phyloP scores from a whole-genome alignment of 2,329 filamentous ascomycete species.

The Didymella glomerata region DNA sequence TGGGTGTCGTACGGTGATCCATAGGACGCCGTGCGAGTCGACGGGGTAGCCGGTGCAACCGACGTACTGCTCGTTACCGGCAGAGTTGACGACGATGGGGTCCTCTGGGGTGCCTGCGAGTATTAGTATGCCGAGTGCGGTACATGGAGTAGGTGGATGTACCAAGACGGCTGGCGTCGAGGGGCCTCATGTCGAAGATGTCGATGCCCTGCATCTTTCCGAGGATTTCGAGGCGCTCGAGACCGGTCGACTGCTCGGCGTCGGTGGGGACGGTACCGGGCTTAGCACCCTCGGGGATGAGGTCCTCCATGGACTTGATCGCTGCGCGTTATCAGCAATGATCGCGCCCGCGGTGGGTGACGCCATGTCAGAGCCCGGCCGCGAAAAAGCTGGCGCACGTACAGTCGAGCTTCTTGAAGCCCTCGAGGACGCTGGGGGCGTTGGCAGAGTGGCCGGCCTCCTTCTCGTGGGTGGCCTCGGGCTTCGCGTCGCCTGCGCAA shows the following conservation, averaged over 20 bases:
- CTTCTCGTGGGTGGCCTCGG: slow-evolving; percentile 50
- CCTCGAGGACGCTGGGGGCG: slow-evolving; percentile 38
- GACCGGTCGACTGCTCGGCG: slow-evolving; percentile 93
- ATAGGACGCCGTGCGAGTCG: slow-evolving; percentile 89
- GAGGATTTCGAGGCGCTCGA: slow-evolving; percentile 97
- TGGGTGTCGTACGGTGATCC: slow-evolving; percentile 78
- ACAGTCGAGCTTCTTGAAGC: slow-evolving; percentile 59
- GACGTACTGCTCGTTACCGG: slow-evolving; percentile 93
- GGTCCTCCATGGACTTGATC: slow-evolving; percentile 81
- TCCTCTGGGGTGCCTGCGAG: slow-evolving; percentile 80
- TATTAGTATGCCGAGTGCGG: slow-evolving; percentile 19
- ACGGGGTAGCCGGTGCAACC: slow-evolving; percentile 95
- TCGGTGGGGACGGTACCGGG: slow-evolving; percentile 90
- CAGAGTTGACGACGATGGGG: slow-evolving; percentile 86
- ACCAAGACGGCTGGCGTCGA: slow-evolving; percentile 90
- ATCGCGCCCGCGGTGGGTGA: not conserved
- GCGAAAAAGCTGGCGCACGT: slow-evolving; percentile 33
- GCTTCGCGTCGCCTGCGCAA: slow-evolving; percentile 42
- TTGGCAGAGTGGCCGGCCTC: slow-evolving; percentile 41
- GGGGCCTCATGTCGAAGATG: slow-evolving; percentile 96
- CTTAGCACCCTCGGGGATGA: slow-evolving; percentile 81
- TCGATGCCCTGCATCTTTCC: slow-evolving; percentile 99
- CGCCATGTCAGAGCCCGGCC: not conserved
- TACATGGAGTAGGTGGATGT: slow-evolving; percentile 39
- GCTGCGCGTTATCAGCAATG: slow-evolving; percentile 66